These are phyloP conservation scores for Mortierella sp. DNA, from an alignment of 371 early-diverging fungal species.

Conservation along the genomic window DNA sequence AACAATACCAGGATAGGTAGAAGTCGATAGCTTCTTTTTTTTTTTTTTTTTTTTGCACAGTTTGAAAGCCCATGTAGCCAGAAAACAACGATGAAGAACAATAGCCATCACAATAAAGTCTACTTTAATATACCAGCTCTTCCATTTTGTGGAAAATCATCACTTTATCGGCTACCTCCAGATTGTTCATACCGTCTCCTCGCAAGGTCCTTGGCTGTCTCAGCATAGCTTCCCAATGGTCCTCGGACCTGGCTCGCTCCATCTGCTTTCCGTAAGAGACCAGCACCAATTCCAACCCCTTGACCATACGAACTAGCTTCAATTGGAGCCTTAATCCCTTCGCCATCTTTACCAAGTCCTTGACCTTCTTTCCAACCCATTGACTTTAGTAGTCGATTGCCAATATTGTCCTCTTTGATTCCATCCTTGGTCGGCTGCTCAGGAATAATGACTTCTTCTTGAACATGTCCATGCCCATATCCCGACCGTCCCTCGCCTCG, in stretches of 20 bases:
- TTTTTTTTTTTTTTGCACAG: no score
- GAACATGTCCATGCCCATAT: not conserved
- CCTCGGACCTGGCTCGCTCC: conserved; percentile 15
- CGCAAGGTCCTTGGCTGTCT: conserved; percentile 47
- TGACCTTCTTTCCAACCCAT: conserved; percentile 81
- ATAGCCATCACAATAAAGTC: no score
- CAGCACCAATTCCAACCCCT: conserved; percentile 50
- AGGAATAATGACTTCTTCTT: conserved; percentile 28
- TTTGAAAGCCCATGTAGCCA: no score
- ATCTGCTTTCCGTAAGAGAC: conserved; percentile 33
- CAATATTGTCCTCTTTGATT: conserved; percentile 62
- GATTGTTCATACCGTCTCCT: conserved; percentile 50
- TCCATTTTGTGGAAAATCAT: not conserved
- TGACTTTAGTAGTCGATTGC: conserved; percentile 66
- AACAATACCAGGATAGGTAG: no score
- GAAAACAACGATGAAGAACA: no score
- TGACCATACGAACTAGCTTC: conserved; percentile 44
- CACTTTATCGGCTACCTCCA: not conserved
- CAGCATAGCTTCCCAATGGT: conserved; percentile 31
- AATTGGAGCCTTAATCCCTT: conserved; percentile 54
- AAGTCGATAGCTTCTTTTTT: no score
- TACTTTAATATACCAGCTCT: not conserved
- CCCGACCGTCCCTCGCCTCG: conserved; percentile 6
- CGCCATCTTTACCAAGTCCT: conserved; percentile 67
- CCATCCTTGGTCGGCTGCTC: conserved; percentile 55